phyloP scores from a whole-genome alignment of 306 rosid genomes.

The Trifolium repens region DNA sequence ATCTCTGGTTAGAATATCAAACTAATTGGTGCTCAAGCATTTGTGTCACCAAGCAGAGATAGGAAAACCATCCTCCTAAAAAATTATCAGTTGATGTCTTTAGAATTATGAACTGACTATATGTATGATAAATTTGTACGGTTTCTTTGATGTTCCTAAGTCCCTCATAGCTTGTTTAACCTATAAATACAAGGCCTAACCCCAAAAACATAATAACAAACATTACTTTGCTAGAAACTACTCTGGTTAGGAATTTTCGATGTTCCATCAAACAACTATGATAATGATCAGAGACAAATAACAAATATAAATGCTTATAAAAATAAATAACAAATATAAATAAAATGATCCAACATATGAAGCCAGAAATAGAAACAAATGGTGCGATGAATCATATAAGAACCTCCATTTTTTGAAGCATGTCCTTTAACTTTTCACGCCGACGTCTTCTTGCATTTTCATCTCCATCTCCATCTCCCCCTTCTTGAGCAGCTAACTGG shows the following conservation, averaged over 20 bases:
- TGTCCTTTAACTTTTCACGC: conserved; percentile 83
- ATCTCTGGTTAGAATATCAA: conserved; percentile 10
- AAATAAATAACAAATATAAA: background rate
- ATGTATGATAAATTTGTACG: background rate
- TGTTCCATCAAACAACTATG: conserved; percentile 20
- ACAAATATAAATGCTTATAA: background rate
- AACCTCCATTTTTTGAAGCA: conserved; percentile 93
- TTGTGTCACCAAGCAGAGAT: background rate
- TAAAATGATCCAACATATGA: conserved; percentile 13
- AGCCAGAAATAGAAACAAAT: conserved; percentile 28
- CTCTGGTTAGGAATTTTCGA: conserved; percentile 5
- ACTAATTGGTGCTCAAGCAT: conserved; percentile 8
- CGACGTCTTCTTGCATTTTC: conserved; percentile 83
- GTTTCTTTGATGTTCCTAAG: background rate
- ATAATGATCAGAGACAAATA: conserved; percentile 28
- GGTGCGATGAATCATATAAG: conserved; percentile 30
- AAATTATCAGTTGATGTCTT: background rate
- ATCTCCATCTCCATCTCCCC: conserved; percentile 90
- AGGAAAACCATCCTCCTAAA: background rate
- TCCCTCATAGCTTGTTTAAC: conserved; percentile 12
- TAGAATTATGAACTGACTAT: background rate
- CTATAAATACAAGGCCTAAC: conserved; percentile 10
- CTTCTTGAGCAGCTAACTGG: conserved; percentile 84
- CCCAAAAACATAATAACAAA: background rate
- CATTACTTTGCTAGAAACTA: conserved; percentile 20